A percentile compares a stretch with the other conserved stretches of the same genome.
Conservation (phyloP, 108 stramenopile species). For the Fragilariopsis cylindrus region DNA sequence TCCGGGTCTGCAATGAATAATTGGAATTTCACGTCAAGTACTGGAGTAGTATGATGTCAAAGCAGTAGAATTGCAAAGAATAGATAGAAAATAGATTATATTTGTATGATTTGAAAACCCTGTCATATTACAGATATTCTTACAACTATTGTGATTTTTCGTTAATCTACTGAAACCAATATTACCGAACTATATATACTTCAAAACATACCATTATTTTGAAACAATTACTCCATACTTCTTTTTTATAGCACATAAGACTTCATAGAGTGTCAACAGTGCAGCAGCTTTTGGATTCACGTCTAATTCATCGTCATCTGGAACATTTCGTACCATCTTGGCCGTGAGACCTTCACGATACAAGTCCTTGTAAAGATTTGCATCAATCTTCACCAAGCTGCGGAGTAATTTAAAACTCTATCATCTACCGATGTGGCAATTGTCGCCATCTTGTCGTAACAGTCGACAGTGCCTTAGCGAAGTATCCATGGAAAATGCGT, state of each 20-base stretch:
- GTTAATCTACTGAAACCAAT: too few relatives aligned
- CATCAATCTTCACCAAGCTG: constrained; percentile 65
- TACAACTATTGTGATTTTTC: too few relatives aligned
- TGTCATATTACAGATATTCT: too few relatives aligned
- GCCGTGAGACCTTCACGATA: constrained; percentile 59
- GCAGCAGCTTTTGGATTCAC: constrained; percentile 4
- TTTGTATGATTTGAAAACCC: too few relatives aligned
- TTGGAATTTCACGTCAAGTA: too few relatives aligned
- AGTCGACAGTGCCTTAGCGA: constrained; percentile 25
- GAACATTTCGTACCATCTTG: constrained; percentile 43
- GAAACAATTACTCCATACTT: constrained; percentile 5
- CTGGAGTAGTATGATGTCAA: too few relatives aligned
- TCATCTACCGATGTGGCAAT: constrained; percentile 63
- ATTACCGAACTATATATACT: too few relatives aligned
- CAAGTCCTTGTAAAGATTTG: constrained; percentile 62
- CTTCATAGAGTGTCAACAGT: constrained; percentile 6
- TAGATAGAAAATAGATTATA: too few relatives aligned
- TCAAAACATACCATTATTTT: neutral
- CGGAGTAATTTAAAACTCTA: constrained; percentile 70
- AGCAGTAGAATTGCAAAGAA: too few relatives aligned
- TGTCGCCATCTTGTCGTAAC: constrained; percentile 71
- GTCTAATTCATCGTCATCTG: constrained; percentile 7
- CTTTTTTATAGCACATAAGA: constrained; percentile 8
- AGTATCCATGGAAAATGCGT: constrained; percentile 53
- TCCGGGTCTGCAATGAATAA: too few relatives aligned